Conservation (phyloP, 73 alveolate genomes). For the Symbiodinium pilosum region DNA sequence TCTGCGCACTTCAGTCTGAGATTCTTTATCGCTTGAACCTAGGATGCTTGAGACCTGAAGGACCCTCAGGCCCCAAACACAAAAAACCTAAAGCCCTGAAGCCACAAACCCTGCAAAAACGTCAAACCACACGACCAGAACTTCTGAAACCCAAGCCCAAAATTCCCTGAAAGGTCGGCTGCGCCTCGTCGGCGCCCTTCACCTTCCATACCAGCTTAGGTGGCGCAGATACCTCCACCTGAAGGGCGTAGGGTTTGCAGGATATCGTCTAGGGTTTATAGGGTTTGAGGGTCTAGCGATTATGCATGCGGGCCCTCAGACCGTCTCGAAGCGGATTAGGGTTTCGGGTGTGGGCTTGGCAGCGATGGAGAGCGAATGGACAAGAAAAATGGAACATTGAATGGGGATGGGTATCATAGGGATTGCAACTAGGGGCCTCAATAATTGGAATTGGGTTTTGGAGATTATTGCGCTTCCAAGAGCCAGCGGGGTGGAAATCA, state of each 20-base stretch:
- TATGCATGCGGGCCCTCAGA: not conserved
- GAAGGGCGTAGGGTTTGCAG: not conserved
- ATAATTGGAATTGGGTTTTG: no score
- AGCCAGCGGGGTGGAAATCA: no score
- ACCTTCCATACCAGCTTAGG: not conserved
- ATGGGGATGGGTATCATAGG: no score
- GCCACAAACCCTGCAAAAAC: not conserved
- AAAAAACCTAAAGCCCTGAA: not conserved
- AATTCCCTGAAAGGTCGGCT: not conserved
- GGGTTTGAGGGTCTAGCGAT: not conserved
- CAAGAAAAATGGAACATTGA: no score
- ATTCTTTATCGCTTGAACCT: no score
- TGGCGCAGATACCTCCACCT: not conserved
- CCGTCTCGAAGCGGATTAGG: not conserved
- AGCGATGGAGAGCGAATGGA: no score
- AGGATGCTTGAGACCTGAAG: not conserved
- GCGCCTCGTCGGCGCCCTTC: not conserved
- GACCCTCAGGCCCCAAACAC: not conserved
- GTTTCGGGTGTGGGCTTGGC: not conserved
- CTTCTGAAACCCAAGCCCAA: not conserved
- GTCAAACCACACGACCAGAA: not conserved
- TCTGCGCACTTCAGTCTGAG: no score
- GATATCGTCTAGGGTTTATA: not conserved
- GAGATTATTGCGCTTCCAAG: no score
- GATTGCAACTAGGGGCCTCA: no score